Evolutionary conservation across 2,329 filamentous ascomycete genomes (phyloP), one percentile per base, ranked within the genome.

Genomic region (Ascosphaera apis): DNA sequence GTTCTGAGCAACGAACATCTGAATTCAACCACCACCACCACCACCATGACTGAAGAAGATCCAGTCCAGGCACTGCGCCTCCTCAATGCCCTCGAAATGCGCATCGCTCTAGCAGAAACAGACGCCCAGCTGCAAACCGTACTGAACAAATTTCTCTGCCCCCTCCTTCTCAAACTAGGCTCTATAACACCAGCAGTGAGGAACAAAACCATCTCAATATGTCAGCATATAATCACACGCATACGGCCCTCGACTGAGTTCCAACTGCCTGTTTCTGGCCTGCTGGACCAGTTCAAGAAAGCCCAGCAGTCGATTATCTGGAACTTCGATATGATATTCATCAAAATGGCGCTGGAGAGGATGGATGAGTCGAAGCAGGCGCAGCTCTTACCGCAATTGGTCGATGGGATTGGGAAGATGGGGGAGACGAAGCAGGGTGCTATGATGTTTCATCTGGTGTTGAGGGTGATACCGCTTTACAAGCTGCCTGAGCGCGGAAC

Each of bases 211-310:
- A 72, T 79, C 40, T 63, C 70, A 18, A 64, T 78, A 43, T 79
- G 74, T 49, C 72, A 77, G 50, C 76, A 81, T 56, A 58, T 80
- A 54, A 78, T 74, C 48, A 72, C 71, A 13, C 59, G 71, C 40
- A 62, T 72, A 43, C 66, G 71, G 50, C 57, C 66, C 43, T 57
- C 61, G 50, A 63, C 62, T 39, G 62, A 65, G 6, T 72, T 93
- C 43, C 65, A 84, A 37, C 62, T 98, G 4, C 88, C 88, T 0
- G 83, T 95, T 9, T 67, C 71, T n/a, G 71, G 74, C 12, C 64
- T 98, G 13, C 55, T 95, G 37, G 76, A 83, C 45, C 88, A 95
- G 53, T 93, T 91, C 63, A 91, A 91, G 53, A 70, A 79, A 15
- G 71, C 70, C 27, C 63, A 72, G 28, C 76, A 74, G 9, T 62